Conservation (phyloP, 352 stramenopile species). For the Pythium oligandrum region DNA sequence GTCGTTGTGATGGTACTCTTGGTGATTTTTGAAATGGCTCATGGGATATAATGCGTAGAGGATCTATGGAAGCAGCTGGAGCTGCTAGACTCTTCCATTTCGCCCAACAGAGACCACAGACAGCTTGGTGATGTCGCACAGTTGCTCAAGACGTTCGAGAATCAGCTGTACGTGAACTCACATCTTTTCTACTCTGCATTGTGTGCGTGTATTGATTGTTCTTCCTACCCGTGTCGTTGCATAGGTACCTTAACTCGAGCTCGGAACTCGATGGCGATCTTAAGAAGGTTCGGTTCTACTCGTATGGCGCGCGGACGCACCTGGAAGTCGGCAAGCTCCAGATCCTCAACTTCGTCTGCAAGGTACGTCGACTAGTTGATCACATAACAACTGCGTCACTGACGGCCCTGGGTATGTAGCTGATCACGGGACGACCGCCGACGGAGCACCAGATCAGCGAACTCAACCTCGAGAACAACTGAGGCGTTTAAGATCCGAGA, state of each 20-base stretch:
- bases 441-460: conserved; percentile 69
- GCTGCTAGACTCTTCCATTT: conserved; percentile 55
- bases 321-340: conserved; percentile 82
- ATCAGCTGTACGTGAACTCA: conserved; percentile 51
- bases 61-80: conserved; percentile 78
- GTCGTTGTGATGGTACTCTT: not conserved
- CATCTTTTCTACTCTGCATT: not conserved
- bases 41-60: conserved; percentile 23
- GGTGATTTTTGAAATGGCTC: no score
- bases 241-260: conserved; percentile 63
- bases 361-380: conserved; percentile 33
- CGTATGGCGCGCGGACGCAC: conserved; percentile 57
- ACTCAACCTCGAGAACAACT: conserved; percentile 54
- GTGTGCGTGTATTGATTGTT: no score
- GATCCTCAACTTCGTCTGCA: conserved; percentile 87
- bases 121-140: conserved; percentile 65
- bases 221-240: not conserved
- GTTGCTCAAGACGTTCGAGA: conserved; percentile 77
- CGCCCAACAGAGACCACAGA: conserved; percentile 52
- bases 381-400: not conserved
- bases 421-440: conserved; percentile 62
- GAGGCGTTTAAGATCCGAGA: not conserved
- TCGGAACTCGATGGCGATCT: conserved; percentile 67
- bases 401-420: conserved; percentile 17
- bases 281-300: conserved; percentile 76